A percentile compares a stretch with the other conserved stretches of the same genome.
Evolutionary conservation across 2,329 filamentous ascomycete genomes (phyloP).

Genomic region (Canariomyces notabilis): DNA sequence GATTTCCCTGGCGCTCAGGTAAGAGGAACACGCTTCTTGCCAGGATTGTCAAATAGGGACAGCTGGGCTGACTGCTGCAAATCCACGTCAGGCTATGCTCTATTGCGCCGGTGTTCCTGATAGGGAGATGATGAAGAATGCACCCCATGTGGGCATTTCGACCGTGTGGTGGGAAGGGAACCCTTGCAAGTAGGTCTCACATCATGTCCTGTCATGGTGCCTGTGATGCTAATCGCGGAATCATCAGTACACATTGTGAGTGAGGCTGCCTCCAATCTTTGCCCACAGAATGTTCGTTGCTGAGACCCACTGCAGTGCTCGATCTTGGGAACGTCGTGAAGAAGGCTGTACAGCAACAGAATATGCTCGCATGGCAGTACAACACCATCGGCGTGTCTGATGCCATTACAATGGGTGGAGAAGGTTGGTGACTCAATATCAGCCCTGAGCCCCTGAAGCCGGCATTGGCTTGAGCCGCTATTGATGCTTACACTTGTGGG

Average conservation of each 20-base stretch:
- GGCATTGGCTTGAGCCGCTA: neutral
- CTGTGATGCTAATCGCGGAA: conserved; percentile 7
- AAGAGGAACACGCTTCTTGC: conserved; percentile 12
- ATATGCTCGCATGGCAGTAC: conserved; percentile 92
- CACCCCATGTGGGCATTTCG: conserved; percentile 84
- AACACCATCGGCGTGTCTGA: conserved; percentile 87
- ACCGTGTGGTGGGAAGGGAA: conserved; percentile 98
- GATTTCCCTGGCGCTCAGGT: conserved; percentile 90
- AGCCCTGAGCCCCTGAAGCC: neutral
- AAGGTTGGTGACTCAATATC: conserved; percentile 57
- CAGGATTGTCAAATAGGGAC: neutral
- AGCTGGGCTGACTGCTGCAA: conserved; percentile 8
- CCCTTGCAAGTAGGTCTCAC: conserved; percentile 72
- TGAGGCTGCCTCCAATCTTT: neutral
- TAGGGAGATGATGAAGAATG: conserved; percentile 78
- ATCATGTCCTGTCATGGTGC: neutral
- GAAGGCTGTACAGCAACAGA: conserved; percentile 69
- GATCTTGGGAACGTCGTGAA: conserved; percentile 88
- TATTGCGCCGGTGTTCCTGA: conserved; percentile 88
- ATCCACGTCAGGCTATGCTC: conserved; percentile 70
- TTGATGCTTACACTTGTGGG: conserved; percentile 11
- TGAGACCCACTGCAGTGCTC: conserved; percentile 53
- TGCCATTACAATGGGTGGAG: conserved; percentile 91
- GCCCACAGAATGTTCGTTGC: neutral
- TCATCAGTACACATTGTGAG: conserved; percentile 24